Evolutionary conservation across 352 stramenopile genomes (phyloP), one percentile per base, ranked within the genome.

Genomic region (Phytophthora tentaculata): DNA sequence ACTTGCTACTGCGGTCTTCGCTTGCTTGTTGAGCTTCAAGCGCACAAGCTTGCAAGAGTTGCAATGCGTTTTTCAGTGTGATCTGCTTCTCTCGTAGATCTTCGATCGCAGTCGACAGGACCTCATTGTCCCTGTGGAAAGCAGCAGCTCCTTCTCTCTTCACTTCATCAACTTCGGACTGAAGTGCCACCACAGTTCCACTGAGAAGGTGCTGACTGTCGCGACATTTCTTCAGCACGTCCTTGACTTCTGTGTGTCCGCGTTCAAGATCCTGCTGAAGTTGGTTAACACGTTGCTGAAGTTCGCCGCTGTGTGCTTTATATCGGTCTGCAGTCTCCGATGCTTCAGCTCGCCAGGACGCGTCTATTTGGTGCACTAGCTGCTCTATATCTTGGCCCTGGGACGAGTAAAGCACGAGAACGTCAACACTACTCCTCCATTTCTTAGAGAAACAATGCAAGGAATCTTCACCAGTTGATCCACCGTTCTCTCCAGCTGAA

Each of bases 201-300:
- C 83, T 89, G 22, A 91, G 53, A 43, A 90, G 58, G 29, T 91
- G 81, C 45, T 91, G 81, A 22, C 78, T 83, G 23, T 91, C 81
- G 1, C 88, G 66, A 37, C 73, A 87, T 43, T 88, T 91, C 12
- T 77, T 73, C 20, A 90, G 26, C 20, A 86, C 66, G 1, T 54
- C 64, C 26, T 83, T 84, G 17, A 84, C 48, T 26, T 91, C 81
- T 1, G 74, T 45, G 13, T 89, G 76, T 22, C 69, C 59, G 5
- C 54, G 67, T 37, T 65, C 56, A 43, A 64, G 49, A 12, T 69
- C 53, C 29, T 66, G 47, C 13, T 69, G 52, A 19, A 72, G 56
- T 29, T 49, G 61, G 17, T 57, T 48, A 0, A 67, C 12, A 26
- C 68, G 67, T 22, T 72, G 55, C 13, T 81, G 57, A 7, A 87